These are phyloP conservation scores for Tolypocladium ophioglossoides DNA, from an alignment of 2,329 filamentous ascomycete species.

Conservation along the genomic window DNA sequence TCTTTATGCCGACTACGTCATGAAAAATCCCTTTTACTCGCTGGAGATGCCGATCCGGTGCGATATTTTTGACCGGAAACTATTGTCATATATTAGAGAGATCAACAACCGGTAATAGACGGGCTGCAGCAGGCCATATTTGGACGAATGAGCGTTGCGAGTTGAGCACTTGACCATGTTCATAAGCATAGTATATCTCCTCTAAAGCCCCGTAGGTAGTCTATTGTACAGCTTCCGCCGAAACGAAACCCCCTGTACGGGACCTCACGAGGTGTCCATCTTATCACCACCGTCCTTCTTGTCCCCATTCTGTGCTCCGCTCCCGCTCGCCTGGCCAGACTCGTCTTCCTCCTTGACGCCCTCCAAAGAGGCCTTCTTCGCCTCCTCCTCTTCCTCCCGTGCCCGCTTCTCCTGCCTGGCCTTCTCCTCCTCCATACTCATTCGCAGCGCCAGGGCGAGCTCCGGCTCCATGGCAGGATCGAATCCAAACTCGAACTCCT, in stretches of 20 bases:
- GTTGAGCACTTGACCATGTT: neutral
- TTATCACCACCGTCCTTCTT: constrained; percentile 53
- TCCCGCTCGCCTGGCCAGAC: constrained; percentile 38
- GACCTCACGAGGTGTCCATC: constrained; percentile 68
- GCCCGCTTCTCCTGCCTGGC: constrained; percentile 81
- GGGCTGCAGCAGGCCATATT: neutral
- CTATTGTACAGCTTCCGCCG: constrained; percentile 21
- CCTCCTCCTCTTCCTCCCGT: constrained; percentile 60
- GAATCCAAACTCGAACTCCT: constrained; percentile 67
- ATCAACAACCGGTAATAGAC: constrained; percentile 45
- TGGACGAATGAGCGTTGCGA: neutral
- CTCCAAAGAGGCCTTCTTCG: constrained; percentile 67
- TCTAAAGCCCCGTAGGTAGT: constrained; percentile 1
- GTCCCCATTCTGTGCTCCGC: constrained; percentile 30
- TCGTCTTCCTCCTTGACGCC: constrained; percentile 74
- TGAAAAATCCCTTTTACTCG: constrained; percentile 99
- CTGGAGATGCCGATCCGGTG: constrained; percentile 95
- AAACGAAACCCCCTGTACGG: neutral
- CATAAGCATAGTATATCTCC: neutral
- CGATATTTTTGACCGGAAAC: constrained; percentile 84
- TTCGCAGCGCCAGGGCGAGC: constrained; percentile 82
- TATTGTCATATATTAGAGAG: constrained; percentile 70
- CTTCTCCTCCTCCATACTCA: constrained; percentile 98
- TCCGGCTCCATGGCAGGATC: constrained; percentile 90
- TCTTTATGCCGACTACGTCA: constrained; percentile 91